These are phyloP conservation scores for Naganishia antarctica DNA, from an alignment of 768 basidiomycete species.

Conservation along the genomic window DNA sequence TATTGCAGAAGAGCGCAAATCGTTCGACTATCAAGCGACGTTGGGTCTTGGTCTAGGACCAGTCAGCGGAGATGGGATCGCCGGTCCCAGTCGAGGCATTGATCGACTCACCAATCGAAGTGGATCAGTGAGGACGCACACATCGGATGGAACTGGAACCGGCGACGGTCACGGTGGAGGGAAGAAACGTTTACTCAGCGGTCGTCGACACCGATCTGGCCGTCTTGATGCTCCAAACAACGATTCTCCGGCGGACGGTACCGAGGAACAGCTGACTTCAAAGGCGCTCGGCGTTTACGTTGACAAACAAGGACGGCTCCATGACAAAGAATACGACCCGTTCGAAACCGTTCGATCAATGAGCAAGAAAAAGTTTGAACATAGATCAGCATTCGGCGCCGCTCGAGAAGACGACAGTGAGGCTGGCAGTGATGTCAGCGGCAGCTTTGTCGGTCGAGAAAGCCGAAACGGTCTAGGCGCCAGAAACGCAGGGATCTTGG, in stretches of 20 bases:
- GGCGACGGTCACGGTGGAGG: constrained; percentile 2
- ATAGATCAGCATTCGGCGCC: constrained; percentile 43
- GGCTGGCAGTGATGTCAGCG: constrained; percentile 22
- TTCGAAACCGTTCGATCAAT: constrained; percentile 42
- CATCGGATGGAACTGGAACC: constrained; percentile 5
- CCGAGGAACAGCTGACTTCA: constrained; percentile 22
- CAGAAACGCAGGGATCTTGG: constrained; percentile 10
- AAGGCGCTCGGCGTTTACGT: constrained; percentile 37
- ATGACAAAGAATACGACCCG: constrained; percentile 49
- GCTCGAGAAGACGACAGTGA: constrained; percentile 27
- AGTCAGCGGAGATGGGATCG: constrained; percentile 1
- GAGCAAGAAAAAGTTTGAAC: constrained; percentile 32
- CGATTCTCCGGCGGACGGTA: neutral
- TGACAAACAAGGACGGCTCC: constrained; percentile 42
- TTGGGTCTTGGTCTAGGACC: constrained; percentile 4
- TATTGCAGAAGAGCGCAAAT: constrained; percentile 3
- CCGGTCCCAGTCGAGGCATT: constrained; percentile 6
- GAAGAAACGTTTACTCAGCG: constrained; percentile 1
- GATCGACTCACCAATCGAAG: constrained; percentile 12
- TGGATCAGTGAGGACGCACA: constrained; percentile 1
- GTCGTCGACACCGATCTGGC: constrained; percentile 8
- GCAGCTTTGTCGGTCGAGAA: constrained; percentile 18
- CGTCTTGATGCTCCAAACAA: too few species aligned
- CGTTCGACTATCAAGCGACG: constrained; percentile 14
- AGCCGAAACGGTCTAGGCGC: neutral